A percentile compares a stretch with the other conserved stretches of the same genome.
phyloP scores from a whole-genome alignment of 768 basidiomycete species.

The Tricholoma bakamatsutake region DNA sequence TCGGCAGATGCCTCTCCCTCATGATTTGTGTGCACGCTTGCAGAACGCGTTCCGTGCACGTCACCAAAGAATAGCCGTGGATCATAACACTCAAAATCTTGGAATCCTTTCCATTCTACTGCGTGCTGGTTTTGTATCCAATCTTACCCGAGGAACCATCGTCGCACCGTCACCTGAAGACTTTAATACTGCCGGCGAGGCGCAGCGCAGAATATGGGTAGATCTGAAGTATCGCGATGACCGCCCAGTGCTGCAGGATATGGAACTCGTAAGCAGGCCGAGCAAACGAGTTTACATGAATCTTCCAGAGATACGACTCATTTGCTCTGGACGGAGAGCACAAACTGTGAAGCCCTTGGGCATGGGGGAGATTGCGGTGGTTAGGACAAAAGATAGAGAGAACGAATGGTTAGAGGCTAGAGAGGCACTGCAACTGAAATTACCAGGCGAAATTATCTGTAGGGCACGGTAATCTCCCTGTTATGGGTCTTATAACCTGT shows the following conservation, averaged over 20 bases:
- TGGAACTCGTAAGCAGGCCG: constrained; percentile 82
- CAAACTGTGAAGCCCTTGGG: constrained; percentile 78
- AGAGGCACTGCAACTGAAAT: constrained; percentile 75
- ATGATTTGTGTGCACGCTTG: constrained; percentile 84
- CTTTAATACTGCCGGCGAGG: constrained; percentile 54
- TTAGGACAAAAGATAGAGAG: constrained; percentile 65
- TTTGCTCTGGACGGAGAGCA: constrained; percentile 80
- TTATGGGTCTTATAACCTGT: background rate
- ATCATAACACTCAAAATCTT: constrained; percentile 85
- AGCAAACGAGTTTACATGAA: constrained; percentile 78
- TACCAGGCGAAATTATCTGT: constrained; percentile 86
- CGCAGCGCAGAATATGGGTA: constrained; percentile 85
- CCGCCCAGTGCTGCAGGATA: constrained; percentile 70
- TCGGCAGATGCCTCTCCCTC: constrained; percentile 49
- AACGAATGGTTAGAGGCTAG: constrained; percentile 89
- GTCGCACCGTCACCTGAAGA: constrained; percentile 54
- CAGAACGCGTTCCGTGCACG: constrained; percentile 91
- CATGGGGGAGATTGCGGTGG: constrained; percentile 89
- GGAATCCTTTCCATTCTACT: constrained; percentile 91
- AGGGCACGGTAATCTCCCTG: constrained; percentile 45
- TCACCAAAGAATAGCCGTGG: constrained; percentile 68
- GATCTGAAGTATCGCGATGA: constrained; percentile 92
- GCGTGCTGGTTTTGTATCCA: constrained; percentile 82
- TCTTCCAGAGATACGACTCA: constrained; percentile 59
- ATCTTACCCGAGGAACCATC: constrained; percentile 73